phyloP scores from a whole-genome alignment of 306 rosid genomes.

The Cicer chorassanicum region DNA sequence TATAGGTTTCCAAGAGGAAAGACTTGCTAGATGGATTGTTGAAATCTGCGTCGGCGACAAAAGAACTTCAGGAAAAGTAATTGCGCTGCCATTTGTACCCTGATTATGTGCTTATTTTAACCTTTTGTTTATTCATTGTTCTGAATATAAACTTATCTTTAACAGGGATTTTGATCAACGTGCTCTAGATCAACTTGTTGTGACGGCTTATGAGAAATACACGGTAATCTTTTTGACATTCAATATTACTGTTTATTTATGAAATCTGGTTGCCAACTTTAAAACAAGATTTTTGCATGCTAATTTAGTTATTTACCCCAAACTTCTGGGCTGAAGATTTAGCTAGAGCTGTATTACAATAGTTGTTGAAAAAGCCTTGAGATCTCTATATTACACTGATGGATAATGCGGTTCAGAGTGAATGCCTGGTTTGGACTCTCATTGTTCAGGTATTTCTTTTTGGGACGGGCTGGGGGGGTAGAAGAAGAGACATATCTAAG shows the following conservation, averaged over 20 bases:
- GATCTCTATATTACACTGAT: conserved; percentile 16
- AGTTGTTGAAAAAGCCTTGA: conserved; percentile 13
- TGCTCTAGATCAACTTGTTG: conserved; percentile 80
- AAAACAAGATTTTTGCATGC: conserved; percentile 19
- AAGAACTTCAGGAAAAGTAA: conserved; percentile 81
- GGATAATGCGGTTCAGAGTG: conserved; percentile 28
- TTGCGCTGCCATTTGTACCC: conserved; percentile 42
- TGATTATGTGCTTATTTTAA: conserved; percentile 41
- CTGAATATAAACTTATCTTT: conserved; percentile 43
- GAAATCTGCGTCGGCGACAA: conserved; percentile 61
- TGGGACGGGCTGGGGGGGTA: too few species aligned
- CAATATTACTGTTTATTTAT: conserved; percentile 31
- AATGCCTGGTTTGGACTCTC: conserved; percentile 17
- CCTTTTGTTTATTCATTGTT: conserved; percentile 40
- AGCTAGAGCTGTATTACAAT: conserved; percentile 10
- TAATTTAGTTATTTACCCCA: conserved; percentile 13
- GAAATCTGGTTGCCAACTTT: conserved; percentile 27
- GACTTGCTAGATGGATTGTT: conserved; percentile 62
- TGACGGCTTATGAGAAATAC: conserved; percentile 84
- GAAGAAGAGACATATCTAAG: neutral
- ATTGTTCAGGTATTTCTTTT: conserved; percentile 1
- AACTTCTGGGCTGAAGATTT: conserved; percentile 2
- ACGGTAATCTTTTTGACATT: conserved; percentile 63
- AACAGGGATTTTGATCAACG: conserved; percentile 83
- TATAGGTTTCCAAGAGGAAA: conserved; percentile 76